Percentiles rank a stretch among this genome's conserved stretches.
Conservation (phyloP, 169 alveolate genomes). For the Plasmodium vinckei region DNA sequence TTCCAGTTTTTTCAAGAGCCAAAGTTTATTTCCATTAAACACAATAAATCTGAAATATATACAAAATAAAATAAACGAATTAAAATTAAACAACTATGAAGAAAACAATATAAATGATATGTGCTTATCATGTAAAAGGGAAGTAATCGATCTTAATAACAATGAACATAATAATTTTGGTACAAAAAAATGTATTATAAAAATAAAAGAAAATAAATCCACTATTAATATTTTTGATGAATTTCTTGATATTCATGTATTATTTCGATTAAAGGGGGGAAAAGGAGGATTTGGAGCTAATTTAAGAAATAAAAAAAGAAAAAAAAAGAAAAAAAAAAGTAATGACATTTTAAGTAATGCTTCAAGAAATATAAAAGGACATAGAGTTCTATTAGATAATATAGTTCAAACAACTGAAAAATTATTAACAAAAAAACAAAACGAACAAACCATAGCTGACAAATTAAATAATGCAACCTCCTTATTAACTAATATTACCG, state of each 20-base stretch:
- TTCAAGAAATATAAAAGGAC: slow-evolving; percentile 47
- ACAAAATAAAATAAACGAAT: slow-evolving; percentile 21
- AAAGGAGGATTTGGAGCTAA: slow-evolving; percentile 76
- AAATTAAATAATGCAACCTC: slow-evolving; percentile 25
- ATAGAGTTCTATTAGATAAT: slow-evolving; percentile 39
- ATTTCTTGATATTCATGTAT: slow-evolving; percentile 41
- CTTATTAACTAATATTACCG: slow-evolving; percentile 1
- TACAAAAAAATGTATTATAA: slow-evolving; percentile 14
- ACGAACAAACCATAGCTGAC: slow-evolving; percentile 38
- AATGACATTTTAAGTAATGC: slow-evolving; percentile 24
- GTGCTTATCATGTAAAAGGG: background rate
- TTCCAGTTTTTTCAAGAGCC: background rate
- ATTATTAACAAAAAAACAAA: slow-evolving; percentile 36
- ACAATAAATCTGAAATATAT: slow-evolving; percentile 12
- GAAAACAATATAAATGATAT: background rate
- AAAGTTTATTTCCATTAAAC: slow-evolving; percentile 4
- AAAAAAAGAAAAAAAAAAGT: slow-evolving; percentile 67
- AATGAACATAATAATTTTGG: background rate
- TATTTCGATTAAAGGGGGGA: slow-evolving; percentile 59
- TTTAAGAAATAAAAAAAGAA: slow-evolving; percentile 61
- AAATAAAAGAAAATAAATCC: slow-evolving; percentile 26
- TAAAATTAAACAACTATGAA: slow-evolving; percentile 23
- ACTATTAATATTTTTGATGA: slow-evolving; percentile 61
- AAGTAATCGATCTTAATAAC: too few relatives aligned
- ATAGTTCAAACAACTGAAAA: slow-evolving; percentile 51